Percentiles rank a stretch among this genome's conserved stretches.
phyloP scores from a whole-genome alignment of 2,329 filamentous ascomycete genomes.

The Trematosphaeria pertusa region DNA sequence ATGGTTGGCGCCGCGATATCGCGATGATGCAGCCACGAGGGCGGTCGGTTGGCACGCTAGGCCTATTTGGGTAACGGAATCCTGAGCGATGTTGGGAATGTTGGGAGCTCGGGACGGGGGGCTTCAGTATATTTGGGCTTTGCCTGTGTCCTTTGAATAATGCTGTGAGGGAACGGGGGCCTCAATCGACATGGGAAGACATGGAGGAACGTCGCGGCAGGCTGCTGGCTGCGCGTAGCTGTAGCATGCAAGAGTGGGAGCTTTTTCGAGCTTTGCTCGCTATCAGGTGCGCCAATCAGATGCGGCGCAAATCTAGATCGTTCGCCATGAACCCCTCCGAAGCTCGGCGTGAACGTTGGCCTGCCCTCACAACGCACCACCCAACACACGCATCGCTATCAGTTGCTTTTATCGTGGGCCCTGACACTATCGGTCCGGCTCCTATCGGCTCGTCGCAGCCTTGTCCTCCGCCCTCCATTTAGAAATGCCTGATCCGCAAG shows the following conservation, averaged over 20 bases:
- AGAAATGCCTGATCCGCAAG: conserved; percentile 20
- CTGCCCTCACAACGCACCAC: conserved; percentile 2
- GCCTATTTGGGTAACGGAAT: conserved; percentile 6
- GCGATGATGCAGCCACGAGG: conserved; percentile 7
- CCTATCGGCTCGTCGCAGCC: conserved; percentile 35
- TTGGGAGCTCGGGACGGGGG: conserved; percentile 1
- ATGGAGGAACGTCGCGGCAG: too few relatives aligned
- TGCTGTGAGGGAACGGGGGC: background rate
- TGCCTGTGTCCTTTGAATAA: too few relatives aligned
- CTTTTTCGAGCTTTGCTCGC: background rate
- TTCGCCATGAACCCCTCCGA: conserved; percentile 2
- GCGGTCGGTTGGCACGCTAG: conserved; percentile 4
- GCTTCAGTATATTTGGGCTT: background rate
- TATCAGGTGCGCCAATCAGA: conserved; percentile 3
- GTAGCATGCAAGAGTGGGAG: too few relatives aligned
- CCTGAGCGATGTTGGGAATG: conserved; percentile 1
- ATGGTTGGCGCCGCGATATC: conserved; percentile 2
- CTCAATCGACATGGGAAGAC: background rate
- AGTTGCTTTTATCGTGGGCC: conserved; percentile 12
- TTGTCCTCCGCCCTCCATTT: conserved; percentile 29
- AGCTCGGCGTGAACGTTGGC: conserved; percentile 7
- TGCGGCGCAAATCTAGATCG: conserved; percentile 1
- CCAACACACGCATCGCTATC: conserved; percentile 19
- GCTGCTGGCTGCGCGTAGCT: too few relatives aligned
- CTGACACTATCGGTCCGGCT: conserved; percentile 19